phyloP scores from a whole-genome alignment of 2,329 filamentous ascomycete species.

The Cladosporium cucumerinum region DNA sequence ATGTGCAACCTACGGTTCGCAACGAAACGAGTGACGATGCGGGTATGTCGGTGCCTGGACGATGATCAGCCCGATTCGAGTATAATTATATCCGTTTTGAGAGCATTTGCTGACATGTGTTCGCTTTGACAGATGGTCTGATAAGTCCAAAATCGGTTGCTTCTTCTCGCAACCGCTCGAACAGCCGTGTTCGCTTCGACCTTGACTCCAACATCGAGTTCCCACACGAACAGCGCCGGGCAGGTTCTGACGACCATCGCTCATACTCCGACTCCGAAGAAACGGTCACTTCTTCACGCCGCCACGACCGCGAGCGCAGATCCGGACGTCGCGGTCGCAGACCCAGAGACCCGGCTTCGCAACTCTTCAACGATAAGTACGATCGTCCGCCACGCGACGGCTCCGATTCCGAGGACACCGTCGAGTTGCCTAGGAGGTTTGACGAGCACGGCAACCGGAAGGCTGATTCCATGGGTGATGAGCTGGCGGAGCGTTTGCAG shows the following conservation, averaged over 20 bases:
- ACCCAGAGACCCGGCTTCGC: conserved; percentile 46
- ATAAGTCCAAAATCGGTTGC: conserved; percentile 20
- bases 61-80: conserved; percentile 15
- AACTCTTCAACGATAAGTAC: conserved; percentile 34
- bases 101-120: conserved; percentile 6
- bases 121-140: conserved; percentile 29
- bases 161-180: conserved; percentile 24
- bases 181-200: conserved; percentile 33
- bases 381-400: conserved; percentile 21
- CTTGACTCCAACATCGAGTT: conserved; percentile 31
- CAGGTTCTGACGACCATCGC: conserved; percentile 17
- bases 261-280: conserved; percentile 16
- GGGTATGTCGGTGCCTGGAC: conserved; percentile 23
- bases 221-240: conserved; percentile 24
- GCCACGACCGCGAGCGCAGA: conserved; percentile 35
- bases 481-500: conserved; percentile 13
- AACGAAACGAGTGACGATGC: conserved; percentile 18
- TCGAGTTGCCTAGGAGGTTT: conserved; percentile 37
- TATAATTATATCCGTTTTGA: not conserved
- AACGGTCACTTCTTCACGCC: not conserved
- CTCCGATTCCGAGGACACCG: conserved; percentile 23
- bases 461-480: conserved; percentile 25
- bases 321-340: conserved; percentile 36
- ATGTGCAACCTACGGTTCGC: not conserved
- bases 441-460: conserved; percentile 35